These are phyloP conservation scores for Cryptomeria japonica DNA, from an alignment of 75 land plant genomes.

Conservation along the genomic window DNA sequence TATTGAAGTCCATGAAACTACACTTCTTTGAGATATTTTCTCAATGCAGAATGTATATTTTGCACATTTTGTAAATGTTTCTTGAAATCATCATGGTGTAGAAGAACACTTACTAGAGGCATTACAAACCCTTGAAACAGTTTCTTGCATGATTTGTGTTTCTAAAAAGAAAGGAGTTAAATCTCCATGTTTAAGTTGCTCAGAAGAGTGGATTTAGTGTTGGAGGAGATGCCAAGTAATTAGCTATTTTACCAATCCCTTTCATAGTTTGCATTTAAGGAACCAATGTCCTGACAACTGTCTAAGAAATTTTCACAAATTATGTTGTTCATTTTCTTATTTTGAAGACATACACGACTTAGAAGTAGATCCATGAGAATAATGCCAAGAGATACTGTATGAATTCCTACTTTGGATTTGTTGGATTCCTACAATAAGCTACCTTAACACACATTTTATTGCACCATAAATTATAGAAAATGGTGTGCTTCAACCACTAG, in stretches of 20 bases:
- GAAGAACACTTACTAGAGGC: too few species aligned
- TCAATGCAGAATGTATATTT: too few species aligned
- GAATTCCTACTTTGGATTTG: constrained; percentile 82
- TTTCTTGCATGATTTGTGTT: too few species aligned
- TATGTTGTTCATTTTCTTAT: constrained; percentile 94
- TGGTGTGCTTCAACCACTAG: constrained; percentile 95
- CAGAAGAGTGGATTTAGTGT: too few species aligned
- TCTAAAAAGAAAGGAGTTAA: too few species aligned
- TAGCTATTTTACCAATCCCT: constrained; percentile 87
- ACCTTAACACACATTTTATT: constrained; percentile 92
- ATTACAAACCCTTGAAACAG: too few species aligned
- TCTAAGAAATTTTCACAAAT: constrained; percentile 99
- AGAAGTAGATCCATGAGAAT: constrained; percentile 90
- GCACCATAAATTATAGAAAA: constrained; percentile 96
- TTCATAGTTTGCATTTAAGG: constrained; percentile 84
- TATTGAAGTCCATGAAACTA: too few species aligned
- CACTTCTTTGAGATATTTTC: too few species aligned
- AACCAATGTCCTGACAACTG: constrained; percentile 90
- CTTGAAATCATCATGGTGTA: too few species aligned
- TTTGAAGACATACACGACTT: constrained; percentile 83
- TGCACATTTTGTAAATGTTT: too few species aligned
- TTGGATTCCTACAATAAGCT: constrained; percentile 87
- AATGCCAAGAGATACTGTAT: constrained; percentile 98
- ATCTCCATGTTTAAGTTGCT: too few species aligned
- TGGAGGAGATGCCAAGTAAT: too few species aligned